Percentiles rank a stretch among this genome's conserved stretches.
Evolutionary conservation across 1,284 basidiomycete species (phyloP).

Genomic region (Cutaneotrichosporon sp.): DNA sequence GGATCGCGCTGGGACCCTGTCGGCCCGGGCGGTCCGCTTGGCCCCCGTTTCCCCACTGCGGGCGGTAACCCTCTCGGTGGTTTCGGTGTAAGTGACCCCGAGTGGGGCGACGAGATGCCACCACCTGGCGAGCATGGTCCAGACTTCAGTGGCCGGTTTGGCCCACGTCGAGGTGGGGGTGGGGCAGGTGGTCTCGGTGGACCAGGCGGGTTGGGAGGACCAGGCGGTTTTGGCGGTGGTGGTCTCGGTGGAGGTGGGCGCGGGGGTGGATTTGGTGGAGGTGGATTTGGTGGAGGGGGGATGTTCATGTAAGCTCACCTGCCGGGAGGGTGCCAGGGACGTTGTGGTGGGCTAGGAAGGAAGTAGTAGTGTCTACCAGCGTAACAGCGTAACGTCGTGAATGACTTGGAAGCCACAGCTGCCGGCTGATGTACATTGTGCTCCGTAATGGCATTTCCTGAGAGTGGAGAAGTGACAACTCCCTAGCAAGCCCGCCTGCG

Average conservation of each 20-base stretch:
- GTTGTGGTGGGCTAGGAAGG: no score
- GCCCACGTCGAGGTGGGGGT: conserved; percentile 20
- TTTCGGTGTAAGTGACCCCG: conserved; percentile 36
- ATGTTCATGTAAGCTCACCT: no score
- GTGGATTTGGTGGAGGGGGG: no score
- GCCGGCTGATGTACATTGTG: no score
- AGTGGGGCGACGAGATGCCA: conserved; percentile 46
- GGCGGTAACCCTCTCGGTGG: conserved; percentile 40
- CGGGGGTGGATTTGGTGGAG: no score
- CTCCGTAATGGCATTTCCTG: no score
- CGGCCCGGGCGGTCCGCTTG: conserved; percentile 39
- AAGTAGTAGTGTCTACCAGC: no score
- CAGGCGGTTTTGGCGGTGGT: conserved; percentile 19
- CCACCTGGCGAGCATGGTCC: conserved; percentile 47
- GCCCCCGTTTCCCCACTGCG: conserved; percentile 19
- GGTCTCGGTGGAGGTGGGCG: conserved; percentile 19
- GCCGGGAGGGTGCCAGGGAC: no score
- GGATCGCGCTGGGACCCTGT: conserved; percentile 56
- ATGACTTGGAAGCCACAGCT: no score
- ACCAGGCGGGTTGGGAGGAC: conserved; percentile 17
- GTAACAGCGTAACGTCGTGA: no score
- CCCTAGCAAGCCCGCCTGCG: no score
- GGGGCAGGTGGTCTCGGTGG: conserved; percentile 19
- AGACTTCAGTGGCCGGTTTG: conserved; percentile 28
- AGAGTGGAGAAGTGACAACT: no score